Evolutionary conservation across 2,329 filamentous ascomycete species (phyloP).

Genomic region (Piedraia hortae): DNA sequence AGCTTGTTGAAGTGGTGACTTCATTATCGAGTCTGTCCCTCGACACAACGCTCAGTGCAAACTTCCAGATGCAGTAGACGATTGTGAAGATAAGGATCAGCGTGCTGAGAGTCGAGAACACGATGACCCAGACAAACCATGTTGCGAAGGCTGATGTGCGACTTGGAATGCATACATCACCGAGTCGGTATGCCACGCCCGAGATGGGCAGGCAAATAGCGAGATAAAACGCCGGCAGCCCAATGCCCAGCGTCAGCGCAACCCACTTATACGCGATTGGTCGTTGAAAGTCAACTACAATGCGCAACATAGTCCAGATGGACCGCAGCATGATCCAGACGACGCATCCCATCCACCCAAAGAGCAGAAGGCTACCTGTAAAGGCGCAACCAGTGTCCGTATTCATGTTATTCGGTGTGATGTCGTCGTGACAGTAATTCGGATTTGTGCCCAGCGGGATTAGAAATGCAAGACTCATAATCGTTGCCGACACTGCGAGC

Average conservation of each 20-base stretch:
- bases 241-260: slow-evolving; percentile 3
- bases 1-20: neutral
- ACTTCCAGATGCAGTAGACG: slow-evolving; percentile 13
- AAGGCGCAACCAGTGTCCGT: slow-evolving; percentile 29
- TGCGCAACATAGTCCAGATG: slow-evolving; percentile 3
- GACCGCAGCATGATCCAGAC: slow-evolving; percentile 33
- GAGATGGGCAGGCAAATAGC: slow-evolving; percentile 51
- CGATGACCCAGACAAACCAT: slow-evolving; percentile 15
- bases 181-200: slow-evolving; percentile 80
- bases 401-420: slow-evolving; percentile 78
- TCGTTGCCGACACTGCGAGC: slow-evolving; percentile 37
- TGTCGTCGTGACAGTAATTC: slow-evolving; percentile 55
- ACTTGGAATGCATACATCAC: slow-evolving; percentile 76
- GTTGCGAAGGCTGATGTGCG: slow-evolving; percentile 45
- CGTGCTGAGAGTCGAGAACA: slow-evolving; percentile 9
- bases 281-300: slow-evolving; percentile 3
- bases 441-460: slow-evolving; percentile 54
- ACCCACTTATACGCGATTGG: slow-evolving; percentile 3
- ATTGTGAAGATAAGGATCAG: slow-evolving; percentile 11
- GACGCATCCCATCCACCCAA: slow-evolving; percentile 57
- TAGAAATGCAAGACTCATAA: slow-evolving; percentile 67
- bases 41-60: slow-evolving; percentile 4
- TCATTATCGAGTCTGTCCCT: slow-evolving; percentile 1
- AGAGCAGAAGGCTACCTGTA: slow-evolving; percentile 54
- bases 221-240: slow-evolving; percentile 43